Evolutionary conservation across 805 yeast species (phyloP), one percentile per base, ranked within the genome.

Genomic region (Saccharomycopsis sp.): DNA sequence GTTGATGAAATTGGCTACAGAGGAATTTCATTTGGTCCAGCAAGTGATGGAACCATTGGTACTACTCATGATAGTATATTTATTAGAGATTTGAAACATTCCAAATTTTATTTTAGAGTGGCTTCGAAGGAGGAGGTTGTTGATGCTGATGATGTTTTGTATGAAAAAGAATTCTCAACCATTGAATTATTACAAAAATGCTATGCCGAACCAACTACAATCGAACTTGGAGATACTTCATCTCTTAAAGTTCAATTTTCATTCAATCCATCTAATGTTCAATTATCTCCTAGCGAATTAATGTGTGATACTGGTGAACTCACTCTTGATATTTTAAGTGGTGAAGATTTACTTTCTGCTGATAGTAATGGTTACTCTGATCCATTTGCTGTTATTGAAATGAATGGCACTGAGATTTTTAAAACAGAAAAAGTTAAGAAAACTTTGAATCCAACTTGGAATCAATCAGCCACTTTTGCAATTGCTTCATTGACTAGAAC

Each of bases 351-450:
- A 48, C 57, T 61, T 40, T 62, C 87, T 5, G 82, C 77, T 38
- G 93, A 85, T 59, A 64, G 75, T 43, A 81, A 80, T 55, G 93
- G 93, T 44, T 79, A 78, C 56, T 80, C 90, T 3, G 94, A 85
- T 65, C 94, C 94, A 44, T 75, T 67, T 54, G 71, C 71, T 38
- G 62, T 62, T 20, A 59, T 84, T n/a, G 64, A 58, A 38, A 58
- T 80, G 14, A 79, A 81, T 56, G 81, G 76, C 5, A 56, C 66
- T 34, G 68, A 73, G 52, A 61, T 77, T 4, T 74, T 60, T 64
- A 82, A 69, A 61, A 78, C 85, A 8, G 77, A 72, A 46, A 73
- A 73, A 44, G 67, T 77, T 48, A 81, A 81, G 63, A 83, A 77
- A 58, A 76, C 85, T 0, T 65, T 84, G 53, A 68, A 76, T 45